Percentiles rank a stretch among this genome's conserved stretches.
phyloP scores from a whole-genome alignment of 768 basidiomycete species.

The Pisolithus tinctorius region DNA sequence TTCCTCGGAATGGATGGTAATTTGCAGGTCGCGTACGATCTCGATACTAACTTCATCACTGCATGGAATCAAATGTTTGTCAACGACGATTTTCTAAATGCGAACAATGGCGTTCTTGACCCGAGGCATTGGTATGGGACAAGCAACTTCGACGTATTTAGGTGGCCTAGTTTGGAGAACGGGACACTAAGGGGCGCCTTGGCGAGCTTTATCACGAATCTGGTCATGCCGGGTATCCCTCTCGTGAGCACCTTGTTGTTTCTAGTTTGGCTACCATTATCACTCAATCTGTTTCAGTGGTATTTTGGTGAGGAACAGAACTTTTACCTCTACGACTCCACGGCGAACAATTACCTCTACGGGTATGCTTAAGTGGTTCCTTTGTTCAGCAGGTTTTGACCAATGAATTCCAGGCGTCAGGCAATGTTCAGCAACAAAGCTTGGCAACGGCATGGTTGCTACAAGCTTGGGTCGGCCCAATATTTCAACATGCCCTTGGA shows the following conservation, averaged over 20 bases:
- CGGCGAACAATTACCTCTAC: conserved; percentile 89
- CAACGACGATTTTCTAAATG: conserved; percentile 80
- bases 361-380: conserved; percentile 41
- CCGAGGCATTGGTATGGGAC: conserved; percentile 87
- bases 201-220: conserved; percentile 68
- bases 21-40: conserved; percentile 82
- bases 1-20: conserved; percentile 97
- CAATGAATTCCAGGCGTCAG: conserved; percentile 60
- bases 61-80: conserved; percentile 93
- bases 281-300: conserved; percentile 33
- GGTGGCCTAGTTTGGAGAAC: conserved; percentile 86
- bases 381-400: conserved; percentile 1
- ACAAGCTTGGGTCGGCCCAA: conserved; percentile 81
- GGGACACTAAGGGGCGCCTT: conserved; percentile 73
- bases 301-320: conserved; percentile 93
- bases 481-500: conserved; percentile 93
- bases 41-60: conserved; percentile 74
- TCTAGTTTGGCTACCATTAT: not conserved
- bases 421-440: conserved; percentile 80
- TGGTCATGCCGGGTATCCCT: conserved; percentile 85
- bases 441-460: conserved; percentile 94
- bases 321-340: conserved; percentile 81
- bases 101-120: conserved; percentile 57
- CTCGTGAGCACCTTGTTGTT: conserved; percentile 40
- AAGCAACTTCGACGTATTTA: conserved; percentile 93